These are phyloP conservation scores for Aspergillus glaucus DNA, from an alignment of 2,329 filamentous ascomycete species.

Conservation along the genomic window DNA sequence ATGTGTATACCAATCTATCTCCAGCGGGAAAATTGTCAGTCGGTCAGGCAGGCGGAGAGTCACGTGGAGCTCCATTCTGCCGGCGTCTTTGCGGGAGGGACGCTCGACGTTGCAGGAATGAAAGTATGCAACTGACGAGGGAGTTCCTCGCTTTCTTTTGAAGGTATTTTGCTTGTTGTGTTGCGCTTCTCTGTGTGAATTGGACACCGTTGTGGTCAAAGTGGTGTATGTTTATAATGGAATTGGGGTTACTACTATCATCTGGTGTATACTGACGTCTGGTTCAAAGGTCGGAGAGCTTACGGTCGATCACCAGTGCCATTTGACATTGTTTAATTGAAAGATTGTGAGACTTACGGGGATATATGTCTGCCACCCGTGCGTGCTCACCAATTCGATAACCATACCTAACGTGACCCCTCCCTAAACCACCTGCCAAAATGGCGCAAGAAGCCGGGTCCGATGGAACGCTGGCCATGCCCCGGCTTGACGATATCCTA, in stretches of 20 bases:
- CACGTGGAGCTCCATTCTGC: constrained; percentile 24
- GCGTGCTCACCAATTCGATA: not conserved
- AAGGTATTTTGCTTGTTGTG: too few species aligned
- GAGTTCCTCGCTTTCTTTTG: too few species aligned
- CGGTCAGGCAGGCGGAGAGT: constrained; percentile 22
- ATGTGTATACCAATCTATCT: too few species aligned
- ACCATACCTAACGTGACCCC: not conserved
- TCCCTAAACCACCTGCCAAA: constrained; percentile 5
- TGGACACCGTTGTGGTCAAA: too few species aligned
- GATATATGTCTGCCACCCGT: not conserved
- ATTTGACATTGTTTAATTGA: not conserved
- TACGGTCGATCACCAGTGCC: not conserved
- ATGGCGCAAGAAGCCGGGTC: constrained; percentile 33
- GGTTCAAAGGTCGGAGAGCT: not conserved
- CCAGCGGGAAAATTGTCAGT: constrained; percentile 1
- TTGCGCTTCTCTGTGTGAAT: too few species aligned
- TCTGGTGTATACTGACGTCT: not conserved
- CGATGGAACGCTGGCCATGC: constrained; percentile 60
- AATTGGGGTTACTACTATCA: not conserved
- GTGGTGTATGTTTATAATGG: too few species aligned
- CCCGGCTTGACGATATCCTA: constrained; percentile 83
- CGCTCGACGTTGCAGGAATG: not conserved
- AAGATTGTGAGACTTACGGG: not conserved
- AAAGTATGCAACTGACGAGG: not conserved
- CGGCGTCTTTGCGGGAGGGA: constrained; percentile 1